Conservation (phyloP, 805 yeast species). For the Sugiyamaella lignohabitans region DNA sequence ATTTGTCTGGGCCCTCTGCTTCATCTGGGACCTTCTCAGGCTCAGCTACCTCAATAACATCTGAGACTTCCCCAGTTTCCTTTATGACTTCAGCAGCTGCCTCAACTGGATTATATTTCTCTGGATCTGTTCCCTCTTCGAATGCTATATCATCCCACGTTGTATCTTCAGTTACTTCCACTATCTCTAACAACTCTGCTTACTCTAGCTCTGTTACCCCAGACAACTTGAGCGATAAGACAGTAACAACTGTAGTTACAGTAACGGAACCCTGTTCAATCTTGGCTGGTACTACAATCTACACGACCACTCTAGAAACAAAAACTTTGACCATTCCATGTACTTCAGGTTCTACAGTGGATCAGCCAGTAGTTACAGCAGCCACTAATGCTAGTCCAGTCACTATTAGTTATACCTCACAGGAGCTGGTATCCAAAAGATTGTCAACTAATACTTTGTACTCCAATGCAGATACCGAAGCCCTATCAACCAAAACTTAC, state of each 20-base stretch:
- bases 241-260: too few species aligned
- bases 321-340: background rate
- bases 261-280: too few species aligned
- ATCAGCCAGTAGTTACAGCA: constrained; percentile 1
- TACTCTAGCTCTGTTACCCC: too few species aligned
- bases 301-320: too few species aligned
- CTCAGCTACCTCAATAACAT: too few species aligned
- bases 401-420: constrained; percentile 3
- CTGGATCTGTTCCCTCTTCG: background rate
- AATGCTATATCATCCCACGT: too few species aligned
- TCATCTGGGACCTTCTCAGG: too few species aligned
- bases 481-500: constrained; percentile 2
- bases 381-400: background rate
- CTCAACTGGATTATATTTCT: too few species aligned
- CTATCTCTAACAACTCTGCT: background rate
- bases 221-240: too few species aligned
- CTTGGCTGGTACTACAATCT: constrained; percentile 1
- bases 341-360: background rate
- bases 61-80: too few species aligned
- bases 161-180: background rate
- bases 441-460: background rate
- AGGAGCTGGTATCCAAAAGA: constrained; percentile 1
- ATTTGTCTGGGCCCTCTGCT: background rate
- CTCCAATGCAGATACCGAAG: too few species aligned
- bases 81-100: too few species aligned